Evolutionary conservation across 1,284 basidiomycete species (phyloP).

Genomic region (Cutaneotrichosporon sp.): DNA sequence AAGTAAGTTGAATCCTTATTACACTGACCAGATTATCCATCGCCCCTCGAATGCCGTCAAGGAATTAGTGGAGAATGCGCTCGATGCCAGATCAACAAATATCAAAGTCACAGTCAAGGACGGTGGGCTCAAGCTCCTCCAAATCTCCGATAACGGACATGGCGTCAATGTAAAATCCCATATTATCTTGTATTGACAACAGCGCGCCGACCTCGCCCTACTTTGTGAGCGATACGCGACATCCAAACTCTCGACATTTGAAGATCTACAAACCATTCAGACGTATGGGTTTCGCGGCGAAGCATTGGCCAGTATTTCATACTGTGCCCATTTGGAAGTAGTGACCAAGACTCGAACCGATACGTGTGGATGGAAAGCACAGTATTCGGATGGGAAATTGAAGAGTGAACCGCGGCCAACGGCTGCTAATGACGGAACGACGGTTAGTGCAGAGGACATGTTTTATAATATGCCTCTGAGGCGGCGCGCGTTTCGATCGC

Average conservation of each 20-base stretch:
- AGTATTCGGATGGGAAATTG: slow-evolving; percentile 73
- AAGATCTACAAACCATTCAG: slow-evolving; percentile 77
- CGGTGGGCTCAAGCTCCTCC: slow-evolving; percentile 90
- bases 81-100: slow-evolving; percentile 86
- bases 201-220: slow-evolving; percentile 76
- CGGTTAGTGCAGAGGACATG: slow-evolving; percentile 88
- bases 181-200: slow-evolving; percentile 15
- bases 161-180: slow-evolving; percentile 72
- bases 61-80: slow-evolving; percentile 90
- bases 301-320: slow-evolving; percentile 93
- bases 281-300: slow-evolving; percentile 99
- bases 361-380: slow-evolving; percentile 85
- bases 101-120: slow-evolving; percentile 90
- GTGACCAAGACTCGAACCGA: slow-evolving; percentile 82
- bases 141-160: slow-evolving; percentile 95
- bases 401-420: slow-evolving; percentile 77
- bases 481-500: slow-evolving; percentile 75
- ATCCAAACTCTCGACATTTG: slow-evolving; percentile 83
- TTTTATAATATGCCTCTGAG: slow-evolving; percentile 94
- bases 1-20: slow-evolving; percentile 48
- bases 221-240: slow-evolving; percentile 95
- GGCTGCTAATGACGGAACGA: slow-evolving; percentile 93
- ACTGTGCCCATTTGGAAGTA: slow-evolving; percentile 85
- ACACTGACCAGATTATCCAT: slow-evolving; percentile 77
- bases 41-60: slow-evolving; percentile 94